Evolutionary conservation across 2,329 filamentous ascomycete species (phyloP).

Genomic region (Chalaropsis thielavioides): DNA sequence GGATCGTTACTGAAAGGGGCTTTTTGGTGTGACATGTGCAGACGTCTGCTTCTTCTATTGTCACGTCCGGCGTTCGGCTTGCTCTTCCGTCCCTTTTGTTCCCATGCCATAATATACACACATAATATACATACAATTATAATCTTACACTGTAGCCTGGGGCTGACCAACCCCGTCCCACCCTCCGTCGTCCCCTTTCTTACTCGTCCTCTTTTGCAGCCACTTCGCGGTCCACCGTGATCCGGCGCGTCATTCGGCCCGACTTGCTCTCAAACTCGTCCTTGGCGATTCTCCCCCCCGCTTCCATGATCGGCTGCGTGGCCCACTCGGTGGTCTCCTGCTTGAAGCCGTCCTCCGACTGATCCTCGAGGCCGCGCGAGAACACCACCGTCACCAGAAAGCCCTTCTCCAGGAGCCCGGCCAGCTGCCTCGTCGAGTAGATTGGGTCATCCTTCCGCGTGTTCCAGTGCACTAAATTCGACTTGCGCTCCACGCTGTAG

Average conservation of each 20-base stretch:
- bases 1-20: not conserved
- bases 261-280: not conserved
- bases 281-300: not conserved
- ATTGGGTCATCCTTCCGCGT: not conserved
- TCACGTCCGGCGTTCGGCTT: too few species aligned
- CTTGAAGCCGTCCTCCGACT: not conserved
- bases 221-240: not conserved
- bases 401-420: not conserved
- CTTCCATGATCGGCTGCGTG: not conserved
- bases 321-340: not conserved
- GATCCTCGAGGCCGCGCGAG: not conserved
- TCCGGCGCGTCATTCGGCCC: not conserved
- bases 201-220: not conserved
- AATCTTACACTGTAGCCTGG: not conserved
- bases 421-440: not conserved
- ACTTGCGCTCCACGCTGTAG: slow-evolving; percentile 28
- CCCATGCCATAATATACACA: not conserved
- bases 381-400: not conserved
- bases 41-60: not conserved
- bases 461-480: slow-evolving; percentile 1
- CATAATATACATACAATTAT: not conserved
- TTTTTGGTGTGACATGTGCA: not conserved
- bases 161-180: not conserved
- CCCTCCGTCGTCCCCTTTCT: not conserved
- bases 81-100: too few species aligned